These are phyloP conservation scores for Bassia scoparia DNA, from an alignment of 148 eudicot genomes.

Conservation along the genomic window DNA sequence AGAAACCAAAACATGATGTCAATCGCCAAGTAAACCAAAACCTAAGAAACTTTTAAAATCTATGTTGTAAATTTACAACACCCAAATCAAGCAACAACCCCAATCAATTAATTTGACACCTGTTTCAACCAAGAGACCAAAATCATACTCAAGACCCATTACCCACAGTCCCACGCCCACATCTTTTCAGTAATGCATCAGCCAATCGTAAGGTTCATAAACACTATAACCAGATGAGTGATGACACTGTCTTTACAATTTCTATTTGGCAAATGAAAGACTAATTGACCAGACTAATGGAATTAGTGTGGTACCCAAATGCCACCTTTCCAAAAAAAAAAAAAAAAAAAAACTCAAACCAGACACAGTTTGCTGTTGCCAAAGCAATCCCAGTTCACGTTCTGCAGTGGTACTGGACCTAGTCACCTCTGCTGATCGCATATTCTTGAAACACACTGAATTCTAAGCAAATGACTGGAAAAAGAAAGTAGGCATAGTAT, in stretches of 20 bases:
- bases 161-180: background rate
- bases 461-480: slow-evolving; percentile 67
- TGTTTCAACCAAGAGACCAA: background rate
- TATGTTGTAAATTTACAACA: background rate
- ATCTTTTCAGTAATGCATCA: background rate
- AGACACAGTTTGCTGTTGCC: slow-evolving; percentile 69
- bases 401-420: slow-evolving; percentile 54
- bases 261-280: background rate
- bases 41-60: background rate
- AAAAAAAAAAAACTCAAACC: no score
- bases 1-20: background rate
- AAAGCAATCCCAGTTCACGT: slow-evolving; percentile 70
- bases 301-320: no score
- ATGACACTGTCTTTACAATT: background rate
- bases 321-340: no score
- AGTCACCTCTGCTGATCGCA: slow-evolving; percentile 40
- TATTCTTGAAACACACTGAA: slow-evolving; percentile 61
- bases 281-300: background rate
- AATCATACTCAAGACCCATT: no score
- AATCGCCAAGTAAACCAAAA: background rate
- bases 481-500: background rate
- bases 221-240: background rate
- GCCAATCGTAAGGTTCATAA: background rate
- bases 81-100: background rate
- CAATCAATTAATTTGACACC: background rate